These are phyloP conservation scores for Jimgerdemannia flammicorona DNA, from an alignment of 192 early-diverging fungal species.

Conservation along the genomic window DNA sequence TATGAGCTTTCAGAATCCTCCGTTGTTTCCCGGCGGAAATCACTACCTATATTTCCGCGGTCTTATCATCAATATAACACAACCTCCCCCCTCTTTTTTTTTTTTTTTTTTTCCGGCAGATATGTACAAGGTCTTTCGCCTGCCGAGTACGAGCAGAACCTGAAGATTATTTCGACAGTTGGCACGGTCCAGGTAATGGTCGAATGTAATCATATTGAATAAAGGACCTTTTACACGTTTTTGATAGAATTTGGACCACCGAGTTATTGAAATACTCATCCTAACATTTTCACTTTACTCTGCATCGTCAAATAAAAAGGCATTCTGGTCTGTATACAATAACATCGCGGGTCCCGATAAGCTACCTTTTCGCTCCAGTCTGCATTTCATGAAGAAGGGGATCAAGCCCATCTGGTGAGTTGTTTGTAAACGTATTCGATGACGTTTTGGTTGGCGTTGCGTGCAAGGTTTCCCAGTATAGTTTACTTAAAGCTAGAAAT, in stretches of 20 bases:
- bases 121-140: slow-evolving; percentile 13
- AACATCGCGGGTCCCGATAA: slow-evolving; percentile 26
- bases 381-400: slow-evolving; percentile 27
- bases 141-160: slow-evolving; percentile 22
- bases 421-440: not conserved
- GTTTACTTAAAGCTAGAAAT: too few species aligned
- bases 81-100: not conserved
- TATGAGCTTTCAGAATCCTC: too few species aligned
- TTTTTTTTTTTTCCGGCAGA: not conserved
- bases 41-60: too few species aligned
- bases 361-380: slow-evolving; percentile 14
- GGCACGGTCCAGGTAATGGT: slow-evolving; percentile 19
- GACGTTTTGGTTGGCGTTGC: too few species aligned
- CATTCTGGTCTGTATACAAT: slow-evolving; percentile 28
- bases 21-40: too few species aligned
- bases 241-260: too few species aligned
- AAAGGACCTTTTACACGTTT: too few species aligned
- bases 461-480: too few species aligned
- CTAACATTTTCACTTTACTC: not conserved
- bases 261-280: not conserved
- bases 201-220: too few species aligned
- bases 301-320: slow-evolving; percentile 5
- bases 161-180: slow-evolving; percentile 16
- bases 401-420: slow-evolving; percentile 28
- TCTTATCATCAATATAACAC: not conserved